Percentiles rank a stretch among this genome's conserved stretches.
Conservation (phyloP, 2,329 filamentous ascomycete species). For the Fusarium miscanthi region DNA sequence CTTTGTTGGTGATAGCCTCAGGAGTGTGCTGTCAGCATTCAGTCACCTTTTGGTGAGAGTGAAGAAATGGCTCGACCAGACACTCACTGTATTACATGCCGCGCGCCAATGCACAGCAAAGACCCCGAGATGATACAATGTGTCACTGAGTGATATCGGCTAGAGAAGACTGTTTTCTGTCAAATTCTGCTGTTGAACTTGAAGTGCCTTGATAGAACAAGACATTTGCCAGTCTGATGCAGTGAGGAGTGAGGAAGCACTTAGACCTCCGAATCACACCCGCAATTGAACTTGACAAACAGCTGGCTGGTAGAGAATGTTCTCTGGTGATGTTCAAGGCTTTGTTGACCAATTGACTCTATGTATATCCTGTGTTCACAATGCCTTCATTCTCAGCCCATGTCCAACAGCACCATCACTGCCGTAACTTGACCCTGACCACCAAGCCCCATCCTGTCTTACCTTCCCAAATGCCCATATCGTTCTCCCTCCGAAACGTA, state of each 20-base stretch:
- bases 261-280: fast-evolving
- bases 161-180: not conserved
- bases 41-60: not conserved
- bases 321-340: not conserved
- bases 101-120: not conserved
- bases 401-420: constrained; percentile 2
- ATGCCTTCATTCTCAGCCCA: not conserved
- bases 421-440: constrained; percentile 50
- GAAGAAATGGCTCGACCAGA: not conserved
- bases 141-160: not conserved
- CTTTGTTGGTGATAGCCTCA: not conserved
- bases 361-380: not conserved
- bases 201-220: fast-evolving
- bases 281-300: not conserved
- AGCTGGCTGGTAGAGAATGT: not conserved
- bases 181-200: no score
- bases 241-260: fast-evolving
- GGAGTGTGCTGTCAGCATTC: not conserved
- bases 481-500: constrained; percentile 63
- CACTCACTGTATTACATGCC: not conserved
- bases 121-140: not conserved
- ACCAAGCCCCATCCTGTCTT: constrained; percentile 62
- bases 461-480: constrained; percentile 64
- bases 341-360: not conserved
- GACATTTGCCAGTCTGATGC: not conserved